These are phyloP conservation scores for Trichoderma oligosporum DNA, from an alignment of 2,329 filamentous ascomycete genomes.

Conservation along the genomic window DNA sequence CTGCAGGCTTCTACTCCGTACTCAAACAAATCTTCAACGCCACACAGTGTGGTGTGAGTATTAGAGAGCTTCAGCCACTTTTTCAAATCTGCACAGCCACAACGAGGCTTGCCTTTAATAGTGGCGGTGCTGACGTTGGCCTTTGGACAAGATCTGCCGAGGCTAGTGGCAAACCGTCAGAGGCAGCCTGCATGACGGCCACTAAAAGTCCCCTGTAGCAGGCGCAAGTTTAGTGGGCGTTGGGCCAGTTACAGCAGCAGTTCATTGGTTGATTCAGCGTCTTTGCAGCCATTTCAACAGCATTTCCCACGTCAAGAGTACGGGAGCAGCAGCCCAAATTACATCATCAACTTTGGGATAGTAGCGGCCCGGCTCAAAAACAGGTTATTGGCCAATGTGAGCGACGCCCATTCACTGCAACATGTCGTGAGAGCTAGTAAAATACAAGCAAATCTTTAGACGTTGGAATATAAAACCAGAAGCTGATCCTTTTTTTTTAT, in stretches of 20 bases:
- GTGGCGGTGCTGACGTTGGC: slow-evolving; percentile 5
- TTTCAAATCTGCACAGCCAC: slow-evolving; percentile 4
- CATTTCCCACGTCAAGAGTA: not conserved
- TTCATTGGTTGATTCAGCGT: slow-evolving; percentile 8
- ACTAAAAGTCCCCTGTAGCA: slow-evolving; percentile 11
- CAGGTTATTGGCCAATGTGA: slow-evolving; percentile 14
- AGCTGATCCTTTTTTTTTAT: not conserved
- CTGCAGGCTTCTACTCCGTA: rapidly evolving
- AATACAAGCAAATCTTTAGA: not conserved
- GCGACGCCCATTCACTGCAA: slow-evolving; percentile 6
- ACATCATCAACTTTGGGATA: slow-evolving; percentile 11
- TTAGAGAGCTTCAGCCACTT: slow-evolving; percentile 16
- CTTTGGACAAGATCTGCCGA: slow-evolving; percentile 9
- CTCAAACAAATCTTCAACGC: not conserved
- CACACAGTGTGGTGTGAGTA: not conserved
- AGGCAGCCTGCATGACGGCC: slow-evolving; percentile 5
- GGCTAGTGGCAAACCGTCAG: slow-evolving; percentile 12
- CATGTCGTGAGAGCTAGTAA: not conserved
- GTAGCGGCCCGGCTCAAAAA: not conserved
- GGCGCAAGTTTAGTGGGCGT: not conserved
- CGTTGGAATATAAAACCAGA: not conserved
- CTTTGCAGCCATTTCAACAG: not conserved
- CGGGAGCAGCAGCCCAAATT: not conserved
- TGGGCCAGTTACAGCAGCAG: not conserved
- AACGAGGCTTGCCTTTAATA: not conserved